Percentiles rank a stretch among this genome's conserved stretches.
phyloP scores from a whole-genome alignment of 768 basidiomycete species.

The Leccinum subtestaceum region DNA sequence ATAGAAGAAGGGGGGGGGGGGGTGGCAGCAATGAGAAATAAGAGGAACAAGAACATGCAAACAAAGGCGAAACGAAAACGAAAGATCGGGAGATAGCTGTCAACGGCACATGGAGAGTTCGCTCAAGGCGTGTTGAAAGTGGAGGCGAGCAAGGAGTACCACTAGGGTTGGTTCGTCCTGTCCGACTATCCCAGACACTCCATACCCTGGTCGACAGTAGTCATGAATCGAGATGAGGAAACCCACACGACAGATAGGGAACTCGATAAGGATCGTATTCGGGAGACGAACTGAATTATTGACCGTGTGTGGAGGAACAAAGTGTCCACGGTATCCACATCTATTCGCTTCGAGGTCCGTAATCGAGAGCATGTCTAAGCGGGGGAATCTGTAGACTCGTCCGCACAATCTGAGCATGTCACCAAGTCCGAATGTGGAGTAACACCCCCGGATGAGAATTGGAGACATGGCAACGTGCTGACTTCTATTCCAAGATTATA shows the following conservation, averaged over 20 bases:
- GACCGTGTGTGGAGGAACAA: background rate
- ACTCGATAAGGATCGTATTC: background rate
- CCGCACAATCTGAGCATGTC: conserved; percentile 15
- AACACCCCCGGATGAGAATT: background rate
- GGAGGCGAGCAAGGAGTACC: background rate
- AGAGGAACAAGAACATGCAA: background rate
- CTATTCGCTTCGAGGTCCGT: background rate
- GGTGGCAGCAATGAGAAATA: background rate
- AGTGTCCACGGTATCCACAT: background rate
- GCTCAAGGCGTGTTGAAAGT: background rate
- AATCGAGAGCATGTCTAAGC: background rate
- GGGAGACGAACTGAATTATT: background rate
- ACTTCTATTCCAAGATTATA: background rate
- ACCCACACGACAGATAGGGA: background rate
- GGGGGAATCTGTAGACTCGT: background rate
- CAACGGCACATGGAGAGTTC: background rate
- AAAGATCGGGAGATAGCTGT: background rate
- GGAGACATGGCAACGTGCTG: background rate
- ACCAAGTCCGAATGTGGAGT: background rate
- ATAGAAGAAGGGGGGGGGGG: background rate
- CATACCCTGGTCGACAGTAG: background rate
- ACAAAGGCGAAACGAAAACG: background rate
- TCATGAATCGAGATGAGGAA: background rate
- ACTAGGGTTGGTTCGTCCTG: background rate
- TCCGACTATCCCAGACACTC: background rate